These are phyloP conservation scores for Cydonia oblonga DNA, from an alignment of 331 rosid species.

Conservation along the genomic window DNA sequence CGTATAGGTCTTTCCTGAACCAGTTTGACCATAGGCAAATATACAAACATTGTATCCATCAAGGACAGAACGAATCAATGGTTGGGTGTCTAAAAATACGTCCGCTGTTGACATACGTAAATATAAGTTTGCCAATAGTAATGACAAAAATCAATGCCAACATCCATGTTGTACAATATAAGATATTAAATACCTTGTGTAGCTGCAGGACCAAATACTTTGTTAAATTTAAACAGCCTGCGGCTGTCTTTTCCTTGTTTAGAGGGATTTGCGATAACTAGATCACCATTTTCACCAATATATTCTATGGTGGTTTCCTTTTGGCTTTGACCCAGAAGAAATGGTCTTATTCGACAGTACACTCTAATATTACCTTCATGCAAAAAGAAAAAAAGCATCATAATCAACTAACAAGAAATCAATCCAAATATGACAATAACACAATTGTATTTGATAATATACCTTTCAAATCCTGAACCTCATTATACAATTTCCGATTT, in stretches of 20 bases:
- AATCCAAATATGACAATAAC: neutral
- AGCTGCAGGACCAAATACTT: too few relatives aligned
- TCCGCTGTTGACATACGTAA: conserved; percentile 47
- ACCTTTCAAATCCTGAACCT: conserved; percentile 98
- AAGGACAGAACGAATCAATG: conserved; percentile 83
- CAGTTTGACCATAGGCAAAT: conserved; percentile 81
- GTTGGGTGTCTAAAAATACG: conserved; percentile 76
- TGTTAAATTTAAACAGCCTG: conserved; percentile 22
- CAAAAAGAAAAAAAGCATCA: conserved; percentile 3
- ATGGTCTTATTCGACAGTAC: conserved; percentile 91
- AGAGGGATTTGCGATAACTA: conserved; percentile 69
- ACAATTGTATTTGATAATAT: neutral
- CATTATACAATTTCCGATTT: conserved; percentile 82
- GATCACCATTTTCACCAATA: conserved; percentile 87
- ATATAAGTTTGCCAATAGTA: neutral
- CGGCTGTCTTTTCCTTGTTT: conserved; percentile 87
- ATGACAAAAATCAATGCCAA: neutral
- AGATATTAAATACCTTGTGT: too few relatives aligned
- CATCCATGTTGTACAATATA: neutral
- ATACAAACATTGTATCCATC: conserved; percentile 94
- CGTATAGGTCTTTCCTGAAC: conserved; percentile 80
- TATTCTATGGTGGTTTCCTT: conserved; percentile 70
- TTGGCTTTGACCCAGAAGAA: conserved; percentile 84
- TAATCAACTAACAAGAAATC: conserved; percentile 1
- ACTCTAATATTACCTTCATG: conserved; percentile 81